Base-by-base conservation (phyloP, 352 stramenopile species). In the Phytophthora sansomeana region DNA sequence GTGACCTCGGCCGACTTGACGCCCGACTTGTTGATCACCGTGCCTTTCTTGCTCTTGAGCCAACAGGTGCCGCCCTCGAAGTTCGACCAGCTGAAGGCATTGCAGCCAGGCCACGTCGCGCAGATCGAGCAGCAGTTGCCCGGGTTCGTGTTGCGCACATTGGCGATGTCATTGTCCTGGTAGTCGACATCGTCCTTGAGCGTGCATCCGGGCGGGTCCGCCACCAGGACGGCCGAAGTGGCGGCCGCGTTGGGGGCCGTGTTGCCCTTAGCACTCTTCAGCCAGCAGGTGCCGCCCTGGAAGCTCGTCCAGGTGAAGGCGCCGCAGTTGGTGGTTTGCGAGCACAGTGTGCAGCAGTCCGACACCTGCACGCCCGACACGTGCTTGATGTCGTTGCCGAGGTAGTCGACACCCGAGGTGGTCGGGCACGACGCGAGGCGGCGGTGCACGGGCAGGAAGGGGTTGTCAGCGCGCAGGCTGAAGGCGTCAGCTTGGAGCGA, bases 371-470 rank as follows among this genome's bases (percentile, higher is more conserved):
- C 35, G 19, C 48, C 58, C 24, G 28, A 47, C 10, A 61, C 60
- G 41, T 33, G 41, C n/a, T 71, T 65, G 26, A 89, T 68, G 53
- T 86, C 75, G 52, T 74, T 81, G 49, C 70, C 77, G 6, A 79
- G 65, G 44, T 82, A 89, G 59, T 87, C 80, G 36, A 81, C 59
- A 30, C 66, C 74, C 2, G 61, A 6, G 6, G 71, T 68, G 14
- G 70, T 74, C n/a, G 61, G 36, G 55, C 67, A 75, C 17, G 63
- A 50, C 8, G 58, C 46, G 36, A 73, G 59, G 19, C 21, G 63
- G n/a, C 63, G 63, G 43, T 67, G 63, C n/a, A 8, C 33, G 5
- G 57, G 29, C 13, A 72, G 33, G 43, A 72, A 67, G 11, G 63
- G 63, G 38, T 67, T 72, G 17, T 67, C 49, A 9, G 41, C 38